Evolutionary conservation across 1,139 yeast species (phyloP).

Genomic region (Scheffersomyces stambukii): DNA sequence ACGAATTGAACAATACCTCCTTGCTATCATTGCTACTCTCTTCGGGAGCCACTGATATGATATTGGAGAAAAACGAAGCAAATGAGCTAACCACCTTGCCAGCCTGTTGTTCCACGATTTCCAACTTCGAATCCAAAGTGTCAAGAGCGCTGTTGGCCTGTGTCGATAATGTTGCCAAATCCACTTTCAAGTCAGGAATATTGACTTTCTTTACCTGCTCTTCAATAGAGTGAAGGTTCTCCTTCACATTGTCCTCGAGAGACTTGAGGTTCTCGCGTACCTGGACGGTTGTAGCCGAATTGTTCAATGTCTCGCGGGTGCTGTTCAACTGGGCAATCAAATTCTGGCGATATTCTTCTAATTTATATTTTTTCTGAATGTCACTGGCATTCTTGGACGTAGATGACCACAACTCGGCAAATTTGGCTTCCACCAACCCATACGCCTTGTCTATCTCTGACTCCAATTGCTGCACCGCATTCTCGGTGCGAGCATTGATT

Average conservation of each 20-base stretch:
- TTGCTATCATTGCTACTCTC: constrained; percentile 10
- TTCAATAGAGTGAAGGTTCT: constrained; percentile 28
- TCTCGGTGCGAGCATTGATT: constrained; percentile 31
- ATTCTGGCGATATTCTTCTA: constrained; percentile 40
- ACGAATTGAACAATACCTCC: constrained; percentile 20
- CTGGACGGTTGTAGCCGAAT: constrained; percentile 15
- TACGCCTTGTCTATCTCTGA: constrained; percentile 52
- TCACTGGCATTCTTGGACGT: constrained; percentile 31
- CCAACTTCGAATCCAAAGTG: constrained; percentile 63
- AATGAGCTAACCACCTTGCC: constrained; percentile 54
- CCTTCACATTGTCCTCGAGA: constrained; percentile 19
- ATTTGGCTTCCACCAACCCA: constrained; percentile 37
- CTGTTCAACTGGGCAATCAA: constrained; percentile 29
- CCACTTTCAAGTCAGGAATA: constrained; percentile 5
- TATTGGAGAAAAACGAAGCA: constrained; percentile 54
- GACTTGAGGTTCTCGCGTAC: constrained; percentile 21
- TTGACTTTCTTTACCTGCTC: constrained; percentile 24
- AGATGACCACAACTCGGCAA: constrained; percentile 34
- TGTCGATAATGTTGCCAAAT: constrained; percentile 12
- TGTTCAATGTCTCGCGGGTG: constrained; percentile 25
- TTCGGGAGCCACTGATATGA: constrained; percentile 34
- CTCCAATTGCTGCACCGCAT: constrained; percentile 48
- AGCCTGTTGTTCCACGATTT: constrained; percentile 61
- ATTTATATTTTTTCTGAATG: constrained; percentile 31
- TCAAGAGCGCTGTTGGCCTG: constrained; percentile 62